A percentile compares a stretch with the other conserved stretches of the same genome.
These are phyloP conservation scores for Ballota nigra DNA, from an alignment of 257 asterid species.

Conservation along the genomic window DNA sequence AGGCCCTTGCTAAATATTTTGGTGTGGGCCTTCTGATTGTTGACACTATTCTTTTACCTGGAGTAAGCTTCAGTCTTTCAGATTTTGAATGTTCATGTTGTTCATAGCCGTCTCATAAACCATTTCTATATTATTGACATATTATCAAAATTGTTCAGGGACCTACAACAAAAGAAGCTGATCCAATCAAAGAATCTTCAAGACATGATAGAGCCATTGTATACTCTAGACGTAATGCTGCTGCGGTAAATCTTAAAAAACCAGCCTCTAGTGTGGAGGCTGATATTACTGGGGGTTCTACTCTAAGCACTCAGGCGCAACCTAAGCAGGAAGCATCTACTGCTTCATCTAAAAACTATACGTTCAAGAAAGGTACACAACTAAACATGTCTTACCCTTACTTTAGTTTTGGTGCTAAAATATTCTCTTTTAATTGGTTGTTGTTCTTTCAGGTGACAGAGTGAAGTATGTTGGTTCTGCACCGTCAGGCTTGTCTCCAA, in stretches of 20 bases:
- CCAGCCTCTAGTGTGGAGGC: slow-evolving; percentile 90
- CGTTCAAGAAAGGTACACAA: slow-evolving; percentile 35
- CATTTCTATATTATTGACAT: neutral
- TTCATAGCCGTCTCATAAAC: neutral
- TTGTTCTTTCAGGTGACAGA: slow-evolving; percentile 57
- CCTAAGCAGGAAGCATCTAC: slow-evolving; percentile 96
- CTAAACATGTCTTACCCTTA: neutral
- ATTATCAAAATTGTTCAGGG: slow-evolving; percentile 46
- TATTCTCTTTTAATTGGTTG: neutral
- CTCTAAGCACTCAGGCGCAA: slow-evolving; percentile 62
- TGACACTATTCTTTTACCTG: slow-evolving; percentile 67
- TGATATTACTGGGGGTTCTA: slow-evolving; percentile 78
- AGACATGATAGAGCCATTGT: slow-evolving; percentile 70
- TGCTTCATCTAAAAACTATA: slow-evolving; percentile 72
- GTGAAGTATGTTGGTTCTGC: slow-evolving; percentile 69
- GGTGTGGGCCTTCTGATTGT: slow-evolving; percentile 66
- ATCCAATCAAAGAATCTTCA: slow-evolving; percentile 59
- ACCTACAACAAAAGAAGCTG: slow-evolving; percentile 56
- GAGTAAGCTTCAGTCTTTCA: slow-evolving; percentile 54
- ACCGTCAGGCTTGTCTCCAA: slow-evolving; percentile 47
- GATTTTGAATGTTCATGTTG: slow-evolving; percentile 7
- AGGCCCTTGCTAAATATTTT: slow-evolving; percentile 78
- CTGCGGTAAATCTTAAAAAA: slow-evolving; percentile 68
- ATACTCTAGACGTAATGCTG: slow-evolving; percentile 64
- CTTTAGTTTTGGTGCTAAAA: neutral